Conservation (phyloP, 257 asterid genomes). For the Solanum medicagineum region DNA sequence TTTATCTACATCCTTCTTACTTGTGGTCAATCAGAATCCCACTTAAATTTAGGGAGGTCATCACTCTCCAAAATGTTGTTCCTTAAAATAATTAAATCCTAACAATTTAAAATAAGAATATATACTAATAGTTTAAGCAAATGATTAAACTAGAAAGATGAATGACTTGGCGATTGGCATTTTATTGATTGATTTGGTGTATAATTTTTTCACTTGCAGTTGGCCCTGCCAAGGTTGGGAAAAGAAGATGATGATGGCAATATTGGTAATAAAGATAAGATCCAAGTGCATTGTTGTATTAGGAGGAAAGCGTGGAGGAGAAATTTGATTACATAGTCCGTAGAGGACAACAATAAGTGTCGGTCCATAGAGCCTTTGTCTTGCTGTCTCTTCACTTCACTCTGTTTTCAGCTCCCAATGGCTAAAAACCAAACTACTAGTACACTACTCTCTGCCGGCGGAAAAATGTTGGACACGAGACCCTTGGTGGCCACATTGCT, state of each 20-base stretch:
- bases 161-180: not conserved
- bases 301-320: not conserved
- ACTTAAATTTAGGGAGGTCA: not conserved
- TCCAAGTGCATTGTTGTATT: not conserved
- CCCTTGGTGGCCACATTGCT: constrained; percentile 47
- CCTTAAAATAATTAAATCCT: not conserved
- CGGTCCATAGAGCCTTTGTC: not conserved
- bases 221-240: not conserved
- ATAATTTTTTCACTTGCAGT: too few relatives aligned
- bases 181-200: not conserved
- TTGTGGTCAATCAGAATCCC: not conserved
- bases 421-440: not conserved
- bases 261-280: not conserved
- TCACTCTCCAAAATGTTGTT: not conserved
- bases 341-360: not conserved
- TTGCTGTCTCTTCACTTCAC: not conserved
- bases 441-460: constrained; percentile 10
- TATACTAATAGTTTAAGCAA: not conserved
- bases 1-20: not conserved
- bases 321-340: not conserved
- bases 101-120: too few relatives aligned
- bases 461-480: constrained; percentile 42
- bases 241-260: not conserved
- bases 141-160: not conserved
- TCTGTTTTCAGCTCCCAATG: not conserved